Evolutionary conservation across 345 rosid species (phyloP).

Genomic region (Anacardium occidentale): DNA sequence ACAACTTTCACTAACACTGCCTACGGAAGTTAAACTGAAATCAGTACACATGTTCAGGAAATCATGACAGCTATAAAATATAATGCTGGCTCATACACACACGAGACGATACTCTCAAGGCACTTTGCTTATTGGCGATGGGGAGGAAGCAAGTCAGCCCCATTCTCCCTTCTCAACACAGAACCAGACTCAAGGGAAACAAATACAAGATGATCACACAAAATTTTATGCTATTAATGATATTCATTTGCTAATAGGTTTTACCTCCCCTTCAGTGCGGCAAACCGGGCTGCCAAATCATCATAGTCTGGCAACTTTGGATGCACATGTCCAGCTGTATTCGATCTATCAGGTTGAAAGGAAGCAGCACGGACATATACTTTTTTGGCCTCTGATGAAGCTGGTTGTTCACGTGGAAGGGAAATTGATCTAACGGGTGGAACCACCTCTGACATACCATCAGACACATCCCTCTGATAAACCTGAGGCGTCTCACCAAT

Average conservation of each 20-base stretch:
- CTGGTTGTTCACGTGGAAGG: constrained; percentile 58
- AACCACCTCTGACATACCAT: constrained; percentile 36
- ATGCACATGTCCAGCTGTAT: constrained; percentile 76
- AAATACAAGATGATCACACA: constrained; percentile 2
- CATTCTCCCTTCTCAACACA: neutral
- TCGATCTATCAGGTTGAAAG: constrained; percentile 69
- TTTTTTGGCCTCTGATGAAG: constrained; percentile 45
- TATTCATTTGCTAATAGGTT: constrained; percentile 2
- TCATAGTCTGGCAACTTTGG: constrained; percentile 95
- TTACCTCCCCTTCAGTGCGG: constrained; percentile 79
- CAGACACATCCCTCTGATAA: constrained; percentile 23
- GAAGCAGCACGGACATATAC: constrained; percentile 64
- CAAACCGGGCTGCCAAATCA: constrained; percentile 84
- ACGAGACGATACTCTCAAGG: neutral
- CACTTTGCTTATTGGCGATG: neutral
- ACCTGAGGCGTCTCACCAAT: constrained; percentile 30
- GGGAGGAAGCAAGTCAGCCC: neutral
- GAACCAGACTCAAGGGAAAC: neutral
- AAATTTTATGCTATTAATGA: neutral
- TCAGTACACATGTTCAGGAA: constrained; percentile 12
- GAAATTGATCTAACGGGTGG: constrained; percentile 61
- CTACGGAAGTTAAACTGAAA: constrained; percentile 17
- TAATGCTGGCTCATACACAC: neutral
- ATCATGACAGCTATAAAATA: neutral
- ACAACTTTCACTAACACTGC: constrained; percentile 19